Conservation (phyloP, 805 yeast species). For the Nakazawaea pomicola region DNA sequence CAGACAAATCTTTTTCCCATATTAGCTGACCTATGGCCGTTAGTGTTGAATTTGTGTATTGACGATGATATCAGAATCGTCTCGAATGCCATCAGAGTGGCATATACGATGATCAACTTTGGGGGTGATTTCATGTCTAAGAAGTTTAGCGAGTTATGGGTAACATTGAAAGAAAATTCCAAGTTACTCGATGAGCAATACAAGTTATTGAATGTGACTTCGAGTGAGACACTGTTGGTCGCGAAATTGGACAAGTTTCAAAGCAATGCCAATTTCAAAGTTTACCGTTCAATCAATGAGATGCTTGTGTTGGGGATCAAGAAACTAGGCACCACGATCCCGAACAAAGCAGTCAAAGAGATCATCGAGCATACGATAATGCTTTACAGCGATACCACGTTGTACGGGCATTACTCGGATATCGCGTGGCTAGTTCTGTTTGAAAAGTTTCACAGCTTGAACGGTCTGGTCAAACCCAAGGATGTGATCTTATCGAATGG, state of each 20-base stretch:
- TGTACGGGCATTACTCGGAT: constrained; percentile 27
- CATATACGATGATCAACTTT: constrained; percentile 25
- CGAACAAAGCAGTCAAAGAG: constrained; percentile 33
- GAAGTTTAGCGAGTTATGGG: constrained; percentile 45
- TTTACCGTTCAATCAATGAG: constrained; percentile 22
- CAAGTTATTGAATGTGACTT: neutral
- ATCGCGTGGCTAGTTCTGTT: constrained; percentile 16
- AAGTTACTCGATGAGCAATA: constrained; percentile 2
- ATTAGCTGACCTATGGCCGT: constrained; percentile 51
- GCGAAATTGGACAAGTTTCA: neutral
- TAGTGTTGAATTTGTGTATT: constrained; percentile 20
- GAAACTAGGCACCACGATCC: constrained; percentile 34
- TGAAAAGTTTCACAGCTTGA: neutral
- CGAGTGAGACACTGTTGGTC: constrained; percentile 14
- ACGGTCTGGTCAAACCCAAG: neutral
- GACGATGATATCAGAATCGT: constrained; percentile 26
- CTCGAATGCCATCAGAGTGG: constrained; percentile 23
- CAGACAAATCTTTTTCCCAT: constrained; percentile 40
- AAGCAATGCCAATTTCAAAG: constrained; percentile 21
- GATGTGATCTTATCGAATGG: constrained; percentile 1
- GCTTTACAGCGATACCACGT: constrained; percentile 15
- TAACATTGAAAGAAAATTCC: constrained; percentile 14
- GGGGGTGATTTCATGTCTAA: constrained; percentile 42
- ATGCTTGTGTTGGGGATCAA: constrained; percentile 31
- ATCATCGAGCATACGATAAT: constrained; percentile 29